Conservation (phyloP, 2,329 filamentous ascomycete genomes). For the Nigrospora sphaerica region DNA sequence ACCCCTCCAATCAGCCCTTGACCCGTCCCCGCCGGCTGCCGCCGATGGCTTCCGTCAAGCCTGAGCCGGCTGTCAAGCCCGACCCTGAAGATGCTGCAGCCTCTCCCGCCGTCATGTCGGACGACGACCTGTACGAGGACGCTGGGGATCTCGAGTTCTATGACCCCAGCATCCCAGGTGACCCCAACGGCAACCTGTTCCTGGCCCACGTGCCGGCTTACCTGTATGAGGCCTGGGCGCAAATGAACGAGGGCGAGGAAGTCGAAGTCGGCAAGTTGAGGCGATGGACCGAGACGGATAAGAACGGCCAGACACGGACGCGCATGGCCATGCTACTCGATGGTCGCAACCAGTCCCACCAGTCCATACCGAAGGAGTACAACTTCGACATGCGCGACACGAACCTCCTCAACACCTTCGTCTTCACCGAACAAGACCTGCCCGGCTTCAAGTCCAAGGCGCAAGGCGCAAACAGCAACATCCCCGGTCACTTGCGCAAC, state of each 20-base stretch:
- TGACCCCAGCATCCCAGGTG: conserved; percentile 31
- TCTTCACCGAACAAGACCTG: conserved; percentile 91
- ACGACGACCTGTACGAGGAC: conserved; percentile 62
- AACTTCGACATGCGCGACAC: conserved; percentile 60
- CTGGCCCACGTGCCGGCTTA: conserved; percentile 73
- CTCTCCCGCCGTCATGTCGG: conserved; percentile 39
- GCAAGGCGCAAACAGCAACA: conserved; percentile 50
- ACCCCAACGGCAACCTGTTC: conserved; percentile 47
- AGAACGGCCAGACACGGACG: conserved; percentile 38
- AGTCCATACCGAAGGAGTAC: conserved; percentile 81
- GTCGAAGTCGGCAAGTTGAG: conserved; percentile 73
- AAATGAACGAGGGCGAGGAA: conserved; percentile 72
- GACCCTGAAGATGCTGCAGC: conserved; percentile 36
- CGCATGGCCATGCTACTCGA: conserved; percentile 61
- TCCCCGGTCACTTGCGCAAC: conserved; percentile 47
- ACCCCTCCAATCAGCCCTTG: too few relatives aligned
- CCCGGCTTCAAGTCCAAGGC: conserved; percentile 64
- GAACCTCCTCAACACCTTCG: conserved; percentile 74
- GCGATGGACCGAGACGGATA: conserved; percentile 47
- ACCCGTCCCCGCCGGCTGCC: too few relatives aligned
- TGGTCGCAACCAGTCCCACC: conserved; percentile 58
- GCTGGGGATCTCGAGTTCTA: conserved; percentile 52
- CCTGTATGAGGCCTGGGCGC: conserved; percentile 72
- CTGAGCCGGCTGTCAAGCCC: conserved; percentile 35
- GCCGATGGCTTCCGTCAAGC: conserved; percentile 20